These are phyloP conservation scores for Chaetomiaceae sp. DNA, from an alignment of 2,329 filamentous ascomycete genomes.

Conservation along the genomic window DNA sequence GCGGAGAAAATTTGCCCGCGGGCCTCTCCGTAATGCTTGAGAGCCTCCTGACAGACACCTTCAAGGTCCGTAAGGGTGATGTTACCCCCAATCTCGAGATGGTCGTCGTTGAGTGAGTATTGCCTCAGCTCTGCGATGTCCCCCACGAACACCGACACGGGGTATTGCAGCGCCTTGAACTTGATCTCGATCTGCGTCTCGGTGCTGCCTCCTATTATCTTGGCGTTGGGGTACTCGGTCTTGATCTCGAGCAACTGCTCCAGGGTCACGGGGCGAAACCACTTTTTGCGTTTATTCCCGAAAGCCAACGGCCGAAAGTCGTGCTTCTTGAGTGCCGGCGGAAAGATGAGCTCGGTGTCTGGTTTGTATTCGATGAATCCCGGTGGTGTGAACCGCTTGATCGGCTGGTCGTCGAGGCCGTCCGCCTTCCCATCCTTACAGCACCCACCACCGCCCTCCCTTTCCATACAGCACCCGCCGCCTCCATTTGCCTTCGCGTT, in stretches of 20 bases:
- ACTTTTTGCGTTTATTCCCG: slow-evolving; percentile 90
- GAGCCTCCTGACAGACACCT: slow-evolving; percentile 71
- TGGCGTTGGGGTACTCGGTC: slow-evolving; percentile 74
- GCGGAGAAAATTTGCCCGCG: slow-evolving; percentile 79
- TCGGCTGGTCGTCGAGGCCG: slow-evolving; percentile 49
- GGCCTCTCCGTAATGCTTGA: slow-evolving; percentile 68
- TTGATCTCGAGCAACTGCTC: slow-evolving; percentile 91
- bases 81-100: slow-evolving; percentile 90
- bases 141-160: slow-evolving; percentile 83
- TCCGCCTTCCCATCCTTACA: slow-evolving; percentile 60
- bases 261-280: slow-evolving; percentile 85
- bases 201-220: slow-evolving; percentile 92
- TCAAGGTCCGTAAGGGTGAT: slow-evolving; percentile 90
- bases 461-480: slow-evolving; percentile 62
- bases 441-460: slow-evolving; percentile 48
- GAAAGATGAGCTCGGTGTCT: slow-evolving; percentile 93
- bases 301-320: slow-evolving; percentile 77
- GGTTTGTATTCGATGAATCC: slow-evolving; percentile 93
- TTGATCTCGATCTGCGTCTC: slow-evolving; percentile 98
- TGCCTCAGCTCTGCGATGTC: slow-evolving; percentile 87
- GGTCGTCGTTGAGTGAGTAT: slow-evolving; percentile 71
- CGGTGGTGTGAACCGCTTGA: slow-evolving; percentile 73
- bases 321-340: slow-evolving; percentile 76
- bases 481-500: slow-evolving; percentile 41
- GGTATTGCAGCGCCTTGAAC: slow-evolving; percentile 92